Base-by-base conservation (phyloP, 768 basidiomycete genomes). In the Podaxis sp. region DNA sequence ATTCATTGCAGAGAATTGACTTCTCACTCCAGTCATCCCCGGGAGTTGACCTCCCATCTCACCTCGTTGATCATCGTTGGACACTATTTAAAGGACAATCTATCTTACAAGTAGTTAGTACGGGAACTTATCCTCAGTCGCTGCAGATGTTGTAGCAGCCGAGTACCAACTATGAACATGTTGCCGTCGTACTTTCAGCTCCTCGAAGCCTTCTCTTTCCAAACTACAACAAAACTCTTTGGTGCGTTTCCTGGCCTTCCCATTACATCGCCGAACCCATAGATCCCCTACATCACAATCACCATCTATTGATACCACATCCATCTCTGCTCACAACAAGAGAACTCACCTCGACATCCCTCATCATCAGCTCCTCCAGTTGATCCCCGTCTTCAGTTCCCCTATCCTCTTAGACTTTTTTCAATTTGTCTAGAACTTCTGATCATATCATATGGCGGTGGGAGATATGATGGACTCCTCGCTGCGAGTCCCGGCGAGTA, bases 31-130 rank as follows among this genome's bases (percentile, higher is more conserved):
- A 11, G 38, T 40, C 12, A 9, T 15, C 39, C 42, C 1, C 11
- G 13, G 42, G 56, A 44, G 56, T 57, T 28, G 56, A 57, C 28
- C 56, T 57, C 56, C 55, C 13, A 9, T 44, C 42, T 19, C 13
- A 13, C 42, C 42, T 13, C n/a, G 15, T 15, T 44, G 13, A 44
- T 44, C n/a, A 8, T 51, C 12, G 4, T 51, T 26, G 26, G 3
- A 51, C 26, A 28, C 15, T 51, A 24, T 51, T 6, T 15, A 26
- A 22, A 51, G 49, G 19, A 51, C n/a, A 22, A 13, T 28, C 22
- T 24, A 26, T 12, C 26, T 24, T 8, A 7, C 9, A 22, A 24
- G 8, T 51, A 51, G 11, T 11, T 9, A 51, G 2, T 26, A 51
- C 22, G 0, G 1, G 19, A 19, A 46, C 44, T 22, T 8, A 46